Conservation (phyloP, 2,329 filamentous ascomycete species). For the Sclerotinia sclerotiorum region DNA sequence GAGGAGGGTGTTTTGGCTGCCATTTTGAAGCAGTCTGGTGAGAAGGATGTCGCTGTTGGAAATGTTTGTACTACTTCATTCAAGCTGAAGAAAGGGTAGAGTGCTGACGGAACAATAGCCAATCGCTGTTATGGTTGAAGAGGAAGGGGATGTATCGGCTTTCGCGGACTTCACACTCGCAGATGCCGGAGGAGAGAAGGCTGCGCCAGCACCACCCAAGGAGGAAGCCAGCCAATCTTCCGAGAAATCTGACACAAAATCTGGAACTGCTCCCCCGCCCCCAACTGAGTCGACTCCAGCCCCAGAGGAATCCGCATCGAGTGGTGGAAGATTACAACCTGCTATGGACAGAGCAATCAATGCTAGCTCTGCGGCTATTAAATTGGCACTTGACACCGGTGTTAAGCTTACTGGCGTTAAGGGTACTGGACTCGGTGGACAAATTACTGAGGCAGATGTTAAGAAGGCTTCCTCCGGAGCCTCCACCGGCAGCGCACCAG, state of each 20-base stretch:
- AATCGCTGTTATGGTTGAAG: conserved; percentile 92
- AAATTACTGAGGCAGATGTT: conserved; percentile 88
- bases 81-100: conserved; percentile 27
- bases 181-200: conserved; percentile 85
- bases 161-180: conserved; percentile 87
- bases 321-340: conserved; percentile 76
- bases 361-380: conserved; percentile 71
- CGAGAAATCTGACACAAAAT: conserved; percentile 57
- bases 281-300: conserved; percentile 64
- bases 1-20: conserved; percentile 96
- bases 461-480: conserved; percentile 73
- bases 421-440: conserved; percentile 81
- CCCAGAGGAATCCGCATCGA: conserved; percentile 69
- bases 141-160: conserved; percentile 79
- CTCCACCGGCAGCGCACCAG: conserved; percentile 52
- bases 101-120: conserved; percentile 59
- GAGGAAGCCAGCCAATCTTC: conserved; percentile 61
- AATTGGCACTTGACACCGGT: conserved; percentile 81
- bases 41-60: conserved; percentile 91
- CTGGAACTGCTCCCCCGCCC: conserved; percentile 58
- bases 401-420: conserved; percentile 76
- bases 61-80: conserved; percentile 65
- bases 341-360: conserved; percentile 79
- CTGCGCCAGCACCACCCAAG: conserved; percentile 63
- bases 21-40: conserved; percentile 86